Evolutionary conservation across 257 asterid species (phyloP).

Genomic region (Solanum rostratum): DNA sequence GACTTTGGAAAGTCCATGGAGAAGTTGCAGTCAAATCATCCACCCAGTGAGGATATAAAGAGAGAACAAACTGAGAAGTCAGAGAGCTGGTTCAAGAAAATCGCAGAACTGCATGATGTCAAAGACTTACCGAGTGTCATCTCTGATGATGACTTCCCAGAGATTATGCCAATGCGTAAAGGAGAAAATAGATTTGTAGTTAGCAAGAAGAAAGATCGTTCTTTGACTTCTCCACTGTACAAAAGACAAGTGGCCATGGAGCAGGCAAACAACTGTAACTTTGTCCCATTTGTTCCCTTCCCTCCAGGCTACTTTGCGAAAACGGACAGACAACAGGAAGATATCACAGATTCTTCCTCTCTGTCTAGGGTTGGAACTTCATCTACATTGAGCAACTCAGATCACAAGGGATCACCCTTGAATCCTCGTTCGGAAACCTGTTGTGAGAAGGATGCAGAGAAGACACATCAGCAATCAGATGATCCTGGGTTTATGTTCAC

Average conservation of each 20-base stretch:
- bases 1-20: slow-evolving; percentile 10
- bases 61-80: slow-evolving; percentile 43
- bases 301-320: slow-evolving; percentile 88
- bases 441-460: background rate
- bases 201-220: slow-evolving; percentile 65
- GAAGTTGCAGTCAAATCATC: slow-evolving; percentile 8
- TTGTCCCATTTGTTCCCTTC: slow-evolving; percentile 88
- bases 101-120: slow-evolving; percentile 57
- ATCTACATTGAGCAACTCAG: slow-evolving; percentile 6
- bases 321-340: slow-evolving; percentile 32
- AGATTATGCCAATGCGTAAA: slow-evolving; percentile 73
- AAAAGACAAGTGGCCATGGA: slow-evolving; percentile 62
- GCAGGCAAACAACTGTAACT: slow-evolving; percentile 41
- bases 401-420: background rate
- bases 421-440: background rate
- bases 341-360: slow-evolving; percentile 12
- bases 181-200: slow-evolving; percentile 71
- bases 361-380: slow-evolving; percentile 10
- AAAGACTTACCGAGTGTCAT: slow-evolving; percentile 54
- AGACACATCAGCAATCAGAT: slow-evolving; percentile 8
- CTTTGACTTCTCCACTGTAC: slow-evolving; percentile 68
- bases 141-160: slow-evolving; percentile 74
- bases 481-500: background rate
- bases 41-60: slow-evolving; percentile 16
- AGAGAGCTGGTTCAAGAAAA: slow-evolving; percentile 59